Evolutionary conservation across 345 rosid genomes (phyloP).

Genomic region (Sisymbrium altissimum): DNA sequence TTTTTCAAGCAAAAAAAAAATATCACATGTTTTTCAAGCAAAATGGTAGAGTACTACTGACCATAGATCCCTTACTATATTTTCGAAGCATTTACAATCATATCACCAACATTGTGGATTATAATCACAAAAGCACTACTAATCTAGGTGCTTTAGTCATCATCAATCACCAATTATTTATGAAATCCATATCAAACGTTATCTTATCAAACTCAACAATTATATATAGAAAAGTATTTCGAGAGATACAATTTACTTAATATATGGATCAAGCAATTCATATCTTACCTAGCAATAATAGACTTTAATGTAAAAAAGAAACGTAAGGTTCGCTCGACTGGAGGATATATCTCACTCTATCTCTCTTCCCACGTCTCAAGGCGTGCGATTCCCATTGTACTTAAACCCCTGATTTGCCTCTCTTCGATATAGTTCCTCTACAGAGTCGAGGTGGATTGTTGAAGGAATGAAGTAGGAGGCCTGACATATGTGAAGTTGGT

Average conservation of each 20-base stretch:
- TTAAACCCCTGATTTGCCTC: neutral
- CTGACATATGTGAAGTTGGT: constrained; percentile 68
- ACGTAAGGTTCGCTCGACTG: neutral
- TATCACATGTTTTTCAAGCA: no score
- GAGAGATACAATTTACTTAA: neutral
- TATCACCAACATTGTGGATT: neutral
- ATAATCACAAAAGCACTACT: neutral
- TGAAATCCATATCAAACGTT: neutral
- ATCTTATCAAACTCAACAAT: neutral
- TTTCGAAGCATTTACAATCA: neutral
- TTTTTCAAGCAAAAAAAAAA: no score
- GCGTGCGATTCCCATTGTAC: neutral
- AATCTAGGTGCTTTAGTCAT: neutral
- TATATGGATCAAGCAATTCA: neutral
- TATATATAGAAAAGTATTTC: neutral
- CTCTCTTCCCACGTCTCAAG: neutral
- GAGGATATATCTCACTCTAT: neutral
- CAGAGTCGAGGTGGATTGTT: constrained; percentile 23
- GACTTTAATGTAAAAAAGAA: neutral
- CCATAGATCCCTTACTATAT: neutral
- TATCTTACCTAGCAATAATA: neutral
- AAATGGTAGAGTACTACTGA: neutral
- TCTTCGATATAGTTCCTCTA: neutral
- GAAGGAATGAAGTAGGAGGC: constrained; percentile 61
- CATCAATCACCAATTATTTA: neutral